phyloP scores from a whole-genome alignment of 495 filamentous ascomycete species.

The Xanthoparmelia taractica region DNA sequence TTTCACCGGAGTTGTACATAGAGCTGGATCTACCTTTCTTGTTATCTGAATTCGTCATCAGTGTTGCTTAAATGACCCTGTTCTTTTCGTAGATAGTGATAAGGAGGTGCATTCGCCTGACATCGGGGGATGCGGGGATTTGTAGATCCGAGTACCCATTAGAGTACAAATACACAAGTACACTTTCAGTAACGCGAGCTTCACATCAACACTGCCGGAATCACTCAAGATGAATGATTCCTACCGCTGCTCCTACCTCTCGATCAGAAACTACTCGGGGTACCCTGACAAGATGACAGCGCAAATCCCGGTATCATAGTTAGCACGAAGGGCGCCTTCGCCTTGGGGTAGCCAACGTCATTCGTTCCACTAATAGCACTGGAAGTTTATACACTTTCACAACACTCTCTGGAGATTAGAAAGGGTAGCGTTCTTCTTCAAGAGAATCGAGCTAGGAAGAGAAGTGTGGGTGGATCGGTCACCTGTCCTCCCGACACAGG shows the following conservation, averaged over 20 bases:
- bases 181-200: neutral
- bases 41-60: conserved; percentile 9
- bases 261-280: neutral
- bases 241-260: neutral
- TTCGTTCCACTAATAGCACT: neutral
- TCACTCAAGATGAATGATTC: conserved; percentile 13
- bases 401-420: neutral
- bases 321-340: conserved; percentile 9
- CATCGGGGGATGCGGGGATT: conserved; percentile 5
- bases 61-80: neutral
- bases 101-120: conserved; percentile 7
- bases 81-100: conserved; percentile 7
- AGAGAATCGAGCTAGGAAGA: neutral
- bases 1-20: neutral
- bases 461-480: neutral
- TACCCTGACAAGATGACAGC: conserved; percentile 11
- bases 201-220: conserved; percentile 5
- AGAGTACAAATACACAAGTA: neutral
- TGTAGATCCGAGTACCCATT: conserved; percentile 1
- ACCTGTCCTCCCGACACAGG: conserved; percentile 1
- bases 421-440: conserved; percentile 1
- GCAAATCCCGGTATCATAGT: conserved; percentile 16
- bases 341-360: conserved; percentile 10
- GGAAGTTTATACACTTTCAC: neutral
- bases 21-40: neutral